A percentile compares a stretch with the other conserved stretches of the same genome.
Evolutionary conservation across 2,329 filamentous ascomycete species (phyloP).

Genomic region (Kalaharituber pfeilii): DNA sequence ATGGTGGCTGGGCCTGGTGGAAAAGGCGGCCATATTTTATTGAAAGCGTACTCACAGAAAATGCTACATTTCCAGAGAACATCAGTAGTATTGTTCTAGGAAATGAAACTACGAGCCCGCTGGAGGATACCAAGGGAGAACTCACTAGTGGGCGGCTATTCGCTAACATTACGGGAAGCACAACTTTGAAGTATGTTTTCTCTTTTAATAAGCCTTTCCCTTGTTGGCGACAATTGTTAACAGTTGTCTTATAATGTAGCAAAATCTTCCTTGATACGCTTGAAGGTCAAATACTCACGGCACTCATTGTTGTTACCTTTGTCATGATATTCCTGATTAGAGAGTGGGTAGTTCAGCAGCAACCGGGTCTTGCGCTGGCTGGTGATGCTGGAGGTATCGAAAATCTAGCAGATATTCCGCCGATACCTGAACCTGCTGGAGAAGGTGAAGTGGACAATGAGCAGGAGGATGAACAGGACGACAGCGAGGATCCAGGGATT

Average conservation of each 20-base stretch:
- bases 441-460: slow-evolving; percentile 2
- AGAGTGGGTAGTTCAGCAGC: slow-evolving; percentile 96
- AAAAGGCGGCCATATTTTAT: not conserved
- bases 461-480: slow-evolving; percentile 1
- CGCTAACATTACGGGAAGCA: not conserved
- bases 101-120: not conserved
- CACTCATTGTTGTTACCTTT: slow-evolving; percentile 80
- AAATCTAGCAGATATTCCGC: not conserved
- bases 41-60: not conserved
- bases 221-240: too few species aligned
- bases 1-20: slow-evolving; percentile 38
- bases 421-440: not conserved
- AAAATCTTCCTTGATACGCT: slow-evolving; percentile 57
- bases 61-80: not conserved
- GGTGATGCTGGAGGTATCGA: slow-evolving; percentile 15
- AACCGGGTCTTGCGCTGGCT: slow-evolving; percentile 50
- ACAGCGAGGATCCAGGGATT: not conserved
- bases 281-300: slow-evolving; percentile 85
- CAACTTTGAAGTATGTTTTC: not conserved
- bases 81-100: not conserved
- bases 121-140: not conserved
- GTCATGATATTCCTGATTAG: slow-evolving; percentile 93
- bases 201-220: not conserved
- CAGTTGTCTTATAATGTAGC: not conserved
- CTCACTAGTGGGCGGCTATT: not conserved